Evolutionary conservation across 768 basidiomycete species (phyloP).

Genomic region (Gelatoporia subvermispora): DNA sequence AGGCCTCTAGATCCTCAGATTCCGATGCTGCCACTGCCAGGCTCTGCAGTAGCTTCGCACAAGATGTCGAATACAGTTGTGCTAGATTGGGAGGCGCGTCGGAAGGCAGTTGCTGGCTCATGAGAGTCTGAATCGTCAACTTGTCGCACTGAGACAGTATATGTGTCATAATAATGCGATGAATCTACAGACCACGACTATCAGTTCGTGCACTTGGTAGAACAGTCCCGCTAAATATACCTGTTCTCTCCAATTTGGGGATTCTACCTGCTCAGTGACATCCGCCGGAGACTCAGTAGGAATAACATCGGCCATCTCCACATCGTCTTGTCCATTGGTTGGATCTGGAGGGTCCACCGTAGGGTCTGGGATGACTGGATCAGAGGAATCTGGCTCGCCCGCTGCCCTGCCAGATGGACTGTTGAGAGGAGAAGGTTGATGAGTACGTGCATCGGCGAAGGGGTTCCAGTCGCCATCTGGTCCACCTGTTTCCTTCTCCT

Average conservation of each 20-base stretch:
- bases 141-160: conserved; percentile 30
- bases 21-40: conserved; percentile 28
- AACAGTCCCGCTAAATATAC: neutral
- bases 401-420: conserved; percentile 15
- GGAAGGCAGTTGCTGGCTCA: conserved; percentile 30
- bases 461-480: neutral
- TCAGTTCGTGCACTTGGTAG: neutral
- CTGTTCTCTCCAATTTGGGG: conserved; percentile 44
- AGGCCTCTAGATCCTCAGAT: conserved; percentile 5
- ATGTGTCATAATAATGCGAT: conserved; percentile 59
- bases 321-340: conserved; percentile 1
- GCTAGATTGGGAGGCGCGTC: conserved; percentile 17
- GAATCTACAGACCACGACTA: conserved; percentile 37
- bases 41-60: conserved; percentile 41
- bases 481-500: neutral
- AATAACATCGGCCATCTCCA: conserved; percentile 24
- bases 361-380: no score
- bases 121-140: conserved; percentile 50
- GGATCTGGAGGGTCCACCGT: no score
- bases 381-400: neutral
- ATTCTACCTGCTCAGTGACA: conserved; percentile 23
- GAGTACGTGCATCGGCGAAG: neutral
- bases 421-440: conserved; percentile 17
- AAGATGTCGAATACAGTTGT: conserved; percentile 37
- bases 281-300: conserved; percentile 14